Evolutionary conservation across 306 rosid species (phyloP).

Genomic region (Cucumis hystrix): DNA sequence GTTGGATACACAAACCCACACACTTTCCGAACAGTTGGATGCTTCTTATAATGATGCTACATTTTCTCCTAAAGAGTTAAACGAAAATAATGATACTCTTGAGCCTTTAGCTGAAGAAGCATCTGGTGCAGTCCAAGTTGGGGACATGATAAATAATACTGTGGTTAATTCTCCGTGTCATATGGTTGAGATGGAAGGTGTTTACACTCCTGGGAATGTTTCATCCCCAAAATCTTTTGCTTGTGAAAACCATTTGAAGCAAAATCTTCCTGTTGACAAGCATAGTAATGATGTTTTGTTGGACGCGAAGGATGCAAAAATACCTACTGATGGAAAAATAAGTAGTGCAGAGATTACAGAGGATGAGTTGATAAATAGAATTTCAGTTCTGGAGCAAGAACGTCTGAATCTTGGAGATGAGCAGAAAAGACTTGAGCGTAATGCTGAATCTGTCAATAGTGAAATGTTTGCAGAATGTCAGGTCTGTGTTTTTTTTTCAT

Average conservation of each 20-base stretch:
- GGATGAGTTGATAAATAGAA: conserved; percentile 11
- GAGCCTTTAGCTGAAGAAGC: background rate
- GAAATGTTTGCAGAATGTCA: conserved; percentile 91
- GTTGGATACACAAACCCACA: conserved; percentile 17
- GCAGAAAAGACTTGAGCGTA: conserved; percentile 75
- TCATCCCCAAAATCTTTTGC: conserved; percentile 18
- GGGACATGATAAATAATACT: conserved; percentile 17
- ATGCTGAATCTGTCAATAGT: conserved; percentile 77
- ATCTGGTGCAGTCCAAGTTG: conserved; percentile 14
- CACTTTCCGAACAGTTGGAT: conserved; percentile 25
- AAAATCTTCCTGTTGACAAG: conserved; percentile 22
- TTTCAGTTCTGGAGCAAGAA: conserved; percentile 53
- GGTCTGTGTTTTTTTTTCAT: conserved; percentile 30
- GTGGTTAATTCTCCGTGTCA: conserved; percentile 21
- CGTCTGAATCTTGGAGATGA: conserved; percentile 47
- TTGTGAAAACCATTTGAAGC: conserved; percentile 8
- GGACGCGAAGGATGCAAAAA: conserved; percentile 19
- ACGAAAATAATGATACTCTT: conserved; percentile 8
- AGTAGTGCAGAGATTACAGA: conserved; percentile 6
- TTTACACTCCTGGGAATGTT: conserved; percentile 14
- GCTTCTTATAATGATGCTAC: conserved; percentile 17
- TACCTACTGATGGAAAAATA: conserved; percentile 10
- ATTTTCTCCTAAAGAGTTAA: background rate
- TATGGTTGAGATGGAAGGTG: conserved; percentile 18
- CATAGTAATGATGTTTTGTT: conserved; percentile 7